Conservation (phyloP, 495 filamentous ascomycete species). For the Filosporella fistucella region DNA sequence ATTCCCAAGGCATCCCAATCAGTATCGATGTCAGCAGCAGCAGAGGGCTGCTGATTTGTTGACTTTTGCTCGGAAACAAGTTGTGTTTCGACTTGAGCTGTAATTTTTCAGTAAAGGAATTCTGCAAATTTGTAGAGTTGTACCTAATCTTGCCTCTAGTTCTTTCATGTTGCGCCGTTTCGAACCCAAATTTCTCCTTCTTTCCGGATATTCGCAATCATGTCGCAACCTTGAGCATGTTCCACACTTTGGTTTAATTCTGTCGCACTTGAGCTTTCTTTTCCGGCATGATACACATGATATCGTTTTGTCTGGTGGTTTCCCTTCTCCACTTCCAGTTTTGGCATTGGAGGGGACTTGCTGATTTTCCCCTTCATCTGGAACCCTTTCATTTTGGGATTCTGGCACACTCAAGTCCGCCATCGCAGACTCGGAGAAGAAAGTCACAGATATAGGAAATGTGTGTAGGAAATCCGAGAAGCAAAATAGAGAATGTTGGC, state of each 20-base stretch:
- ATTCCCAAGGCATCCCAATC: conserved; percentile 29
- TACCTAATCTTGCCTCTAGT: conserved; percentile 88
- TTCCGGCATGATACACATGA: conserved; percentile 93
- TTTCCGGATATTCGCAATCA: conserved; percentile 91
- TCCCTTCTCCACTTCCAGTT: conserved; percentile 2
- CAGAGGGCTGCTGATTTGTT: conserved; percentile 3
- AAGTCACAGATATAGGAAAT: too few relatives aligned
- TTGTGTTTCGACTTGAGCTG: conserved; percentile 23
- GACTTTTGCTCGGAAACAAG: conserved; percentile 13
- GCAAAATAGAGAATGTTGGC: too few relatives aligned
- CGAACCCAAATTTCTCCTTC: conserved; percentile 90
- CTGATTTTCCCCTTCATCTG: too few relatives aligned
- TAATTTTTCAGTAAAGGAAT: background rate
- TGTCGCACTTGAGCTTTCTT: conserved; percentile 82
- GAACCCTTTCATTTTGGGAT: too few relatives aligned
- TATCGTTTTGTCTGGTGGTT: conserved; percentile 61
- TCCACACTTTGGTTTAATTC: conserved; percentile 76
- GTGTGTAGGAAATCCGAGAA: too few relatives aligned
- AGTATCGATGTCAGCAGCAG: background rate
- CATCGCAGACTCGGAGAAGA: too few relatives aligned
- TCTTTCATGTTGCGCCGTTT: conserved; percentile 98
- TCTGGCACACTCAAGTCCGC: too few relatives aligned
- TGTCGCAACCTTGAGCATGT: conserved; percentile 87
- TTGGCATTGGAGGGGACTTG: too few relatives aligned
- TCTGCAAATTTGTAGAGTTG: conserved; percentile 20